Evolutionary conservation across 2,329 filamentous ascomycete species (phyloP).

Genomic region (Sarocladium oryzae): DNA sequence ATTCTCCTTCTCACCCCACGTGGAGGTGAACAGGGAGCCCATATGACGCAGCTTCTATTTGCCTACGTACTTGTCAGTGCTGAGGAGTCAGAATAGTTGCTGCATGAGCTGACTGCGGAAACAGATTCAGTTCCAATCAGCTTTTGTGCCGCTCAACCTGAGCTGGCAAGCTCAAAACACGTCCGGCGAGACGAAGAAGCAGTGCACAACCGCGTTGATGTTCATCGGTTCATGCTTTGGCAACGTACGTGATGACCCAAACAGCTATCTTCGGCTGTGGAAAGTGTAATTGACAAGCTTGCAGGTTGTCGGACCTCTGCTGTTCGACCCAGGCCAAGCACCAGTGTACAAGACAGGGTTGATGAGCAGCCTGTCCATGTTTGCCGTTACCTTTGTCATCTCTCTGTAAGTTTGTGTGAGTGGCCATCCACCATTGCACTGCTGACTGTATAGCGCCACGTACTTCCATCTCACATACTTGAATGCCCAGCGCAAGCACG

Average conservation of each 20-base stretch:
- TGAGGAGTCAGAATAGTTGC: background rate
- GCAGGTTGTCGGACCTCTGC: slow-evolving; percentile 4
- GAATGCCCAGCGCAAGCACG: slow-evolving; percentile 1
- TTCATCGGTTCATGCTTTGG: slow-evolving; percentile 60
- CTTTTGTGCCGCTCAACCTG: slow-evolving; percentile 1
- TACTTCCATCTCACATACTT: slow-evolving; percentile 7
- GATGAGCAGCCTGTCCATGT: slow-evolving; percentile 4
- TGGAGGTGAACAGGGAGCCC: slow-evolving; percentile 15
- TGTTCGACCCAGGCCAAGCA: slow-evolving; percentile 6
- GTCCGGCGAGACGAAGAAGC: slow-evolving; percentile 64
- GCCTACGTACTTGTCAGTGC: slow-evolving; percentile 17
- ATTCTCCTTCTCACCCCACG: slow-evolving; percentile 35
- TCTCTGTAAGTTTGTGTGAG: background rate
- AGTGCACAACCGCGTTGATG: slow-evolving; percentile 56
- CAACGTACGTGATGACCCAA: slow-evolving; percentile 39
- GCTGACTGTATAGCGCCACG: background rate
- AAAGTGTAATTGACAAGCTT: background rate
- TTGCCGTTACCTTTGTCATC: background rate
- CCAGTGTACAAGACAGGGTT: slow-evolving; percentile 4
- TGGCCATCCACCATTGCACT: background rate
- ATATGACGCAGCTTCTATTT: slow-evolving; percentile 44
- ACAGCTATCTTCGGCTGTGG: background rate
- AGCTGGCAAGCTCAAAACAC: slow-evolving; percentile 55
- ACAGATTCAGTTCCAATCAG: slow-evolving; percentile 14
- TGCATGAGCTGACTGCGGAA: slow-evolving; percentile 11